A percentile compares a stretch with the other conserved stretches of the same genome.
Evolutionary conservation across 1,284 basidiomycete genomes (phyloP).

Genomic region (Fomitiporia mediterranea): DNA sequence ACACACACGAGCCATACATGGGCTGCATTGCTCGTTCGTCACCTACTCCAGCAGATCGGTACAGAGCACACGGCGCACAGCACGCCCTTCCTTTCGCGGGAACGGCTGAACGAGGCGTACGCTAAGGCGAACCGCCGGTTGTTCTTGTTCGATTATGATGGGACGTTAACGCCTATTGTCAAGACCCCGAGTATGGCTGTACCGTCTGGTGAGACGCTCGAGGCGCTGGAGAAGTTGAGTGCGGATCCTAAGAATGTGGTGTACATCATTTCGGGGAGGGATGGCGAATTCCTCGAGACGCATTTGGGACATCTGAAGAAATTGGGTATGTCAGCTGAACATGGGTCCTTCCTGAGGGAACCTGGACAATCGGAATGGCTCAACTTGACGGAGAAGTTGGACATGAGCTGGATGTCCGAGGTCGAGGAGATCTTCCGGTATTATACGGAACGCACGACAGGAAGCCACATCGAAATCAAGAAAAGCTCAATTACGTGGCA

Average conservation of each 20-base stretch:
- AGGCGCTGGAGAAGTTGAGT: conserved; percentile 69
- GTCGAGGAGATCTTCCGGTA: conserved; percentile 95
- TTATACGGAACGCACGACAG: conserved; percentile 94
- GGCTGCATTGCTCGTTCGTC: conserved; percentile 88
- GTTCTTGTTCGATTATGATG: conserved; percentile 97
- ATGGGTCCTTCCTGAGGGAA: conserved; percentile 88
- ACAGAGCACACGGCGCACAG: conserved; percentile 79
- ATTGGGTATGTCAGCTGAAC: conserved; percentile 93
- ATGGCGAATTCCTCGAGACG: conserved; percentile 86
- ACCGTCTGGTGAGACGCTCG: conserved; percentile 74
- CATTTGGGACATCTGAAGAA: conserved; percentile 84
- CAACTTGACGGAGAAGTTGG: conserved; percentile 86
- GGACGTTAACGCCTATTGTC: conserved; percentile 95
- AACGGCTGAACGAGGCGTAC: conserved; percentile 64
- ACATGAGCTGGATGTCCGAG: conserved; percentile 98
- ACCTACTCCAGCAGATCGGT: conserved; percentile 81
- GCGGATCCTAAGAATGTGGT: conserved; percentile 86
- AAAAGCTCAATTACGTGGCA: conserved; percentile 98
- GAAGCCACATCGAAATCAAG: conserved; percentile 95
- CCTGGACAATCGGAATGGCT: conserved; percentile 69
- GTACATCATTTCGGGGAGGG: conserved; percentile 98
- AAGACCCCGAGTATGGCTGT: conserved; percentile 88
- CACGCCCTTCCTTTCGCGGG: conserved; percentile 80
- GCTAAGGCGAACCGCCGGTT: conserved; percentile 74
- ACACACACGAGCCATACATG: conserved; percentile 95